Conservation (phyloP, 768 basidiomycete species). For the Gloeopeniophorella convolvens region DNA sequence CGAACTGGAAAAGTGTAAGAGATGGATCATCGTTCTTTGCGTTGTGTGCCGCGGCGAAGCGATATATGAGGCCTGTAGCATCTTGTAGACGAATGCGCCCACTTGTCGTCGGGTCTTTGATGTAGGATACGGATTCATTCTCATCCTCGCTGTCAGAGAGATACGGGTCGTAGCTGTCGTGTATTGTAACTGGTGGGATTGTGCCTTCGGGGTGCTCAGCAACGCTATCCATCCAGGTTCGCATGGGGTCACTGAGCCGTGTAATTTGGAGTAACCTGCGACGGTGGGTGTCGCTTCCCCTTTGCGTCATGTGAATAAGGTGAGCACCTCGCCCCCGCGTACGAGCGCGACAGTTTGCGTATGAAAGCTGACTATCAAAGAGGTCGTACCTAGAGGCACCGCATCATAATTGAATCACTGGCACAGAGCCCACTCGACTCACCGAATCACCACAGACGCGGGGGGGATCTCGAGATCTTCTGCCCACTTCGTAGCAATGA, state of each 20-base stretch:
- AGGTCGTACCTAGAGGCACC: constrained; percentile 44
- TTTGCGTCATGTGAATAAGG: constrained; percentile 58
- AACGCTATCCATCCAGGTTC: constrained; percentile 46
- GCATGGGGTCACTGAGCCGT: constrained; percentile 34
- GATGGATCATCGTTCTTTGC: not conserved
- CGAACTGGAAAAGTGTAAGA: constrained; percentile 29
- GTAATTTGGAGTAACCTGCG: constrained; percentile 42
- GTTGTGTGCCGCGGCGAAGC: constrained; percentile 33
- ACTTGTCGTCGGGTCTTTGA: constrained; percentile 59
- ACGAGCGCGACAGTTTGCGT: constrained; percentile 46
- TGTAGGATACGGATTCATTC: constrained; percentile 32
- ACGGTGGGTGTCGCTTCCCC: constrained; percentile 48
- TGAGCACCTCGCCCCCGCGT: constrained; percentile 43
- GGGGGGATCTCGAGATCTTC: constrained; percentile 58
- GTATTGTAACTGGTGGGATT: constrained; percentile 40
- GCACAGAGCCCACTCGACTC: constrained; percentile 17
- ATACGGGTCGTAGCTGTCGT: constrained; percentile 36
- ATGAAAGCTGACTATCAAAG: constrained; percentile 56
- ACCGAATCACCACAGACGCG: constrained; percentile 59
- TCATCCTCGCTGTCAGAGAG: constrained; percentile 47
- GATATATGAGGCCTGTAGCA: constrained; percentile 50
- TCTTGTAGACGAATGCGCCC: constrained; percentile 53
- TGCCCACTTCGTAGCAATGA: constrained; percentile 51
- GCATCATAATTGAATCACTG: constrained; percentile 2
- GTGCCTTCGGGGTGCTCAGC: constrained; percentile 32